Conservation (phyloP, 2,329 filamentous ascomycete genomes). For the Whalleya microplaca region DNA sequence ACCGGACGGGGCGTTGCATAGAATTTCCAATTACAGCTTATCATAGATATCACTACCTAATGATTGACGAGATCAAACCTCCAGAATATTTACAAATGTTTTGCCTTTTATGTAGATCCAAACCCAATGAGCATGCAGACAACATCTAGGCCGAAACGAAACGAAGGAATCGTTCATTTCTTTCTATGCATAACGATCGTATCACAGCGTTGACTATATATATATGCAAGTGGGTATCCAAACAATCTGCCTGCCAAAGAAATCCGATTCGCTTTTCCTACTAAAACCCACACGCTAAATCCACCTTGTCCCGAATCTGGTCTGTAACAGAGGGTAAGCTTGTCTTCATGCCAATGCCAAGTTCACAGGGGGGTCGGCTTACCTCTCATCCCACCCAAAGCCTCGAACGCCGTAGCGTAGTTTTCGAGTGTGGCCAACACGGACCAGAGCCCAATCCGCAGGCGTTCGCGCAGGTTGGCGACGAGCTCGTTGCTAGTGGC, state of each 20-base stretch:
- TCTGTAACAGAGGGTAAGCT: slow-evolving; percentile 28
- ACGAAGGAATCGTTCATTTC: background rate
- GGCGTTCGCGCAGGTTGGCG: slow-evolving; percentile 43
- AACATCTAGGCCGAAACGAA: background rate
- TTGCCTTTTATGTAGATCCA: background rate
- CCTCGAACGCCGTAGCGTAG: slow-evolving; percentile 49
- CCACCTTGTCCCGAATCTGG: slow-evolving; percentile 38
- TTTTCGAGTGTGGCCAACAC: slow-evolving; percentile 47
- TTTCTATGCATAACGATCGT: background rate
- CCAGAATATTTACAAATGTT: background rate
- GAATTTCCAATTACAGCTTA: no score
- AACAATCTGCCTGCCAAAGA: background rate
- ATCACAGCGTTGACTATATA: background rate
- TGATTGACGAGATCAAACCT: background rate
- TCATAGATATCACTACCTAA: background rate
- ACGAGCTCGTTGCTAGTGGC: slow-evolving; percentile 32
- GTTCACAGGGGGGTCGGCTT: slow-evolving; percentile 17
- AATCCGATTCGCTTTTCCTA: background rate
- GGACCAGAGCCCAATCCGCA: slow-evolving; percentile 47
- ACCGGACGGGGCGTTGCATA: background rate
- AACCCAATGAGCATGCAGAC: background rate
- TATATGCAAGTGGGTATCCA: background rate
- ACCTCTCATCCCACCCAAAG: slow-evolving; percentile 51
- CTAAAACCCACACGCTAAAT: slow-evolving; percentile 30
- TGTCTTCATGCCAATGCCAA: background rate